These are phyloP conservation scores for Adansonia digitata DNA, from an alignment of 345 rosid species.

Conservation along the genomic window DNA sequence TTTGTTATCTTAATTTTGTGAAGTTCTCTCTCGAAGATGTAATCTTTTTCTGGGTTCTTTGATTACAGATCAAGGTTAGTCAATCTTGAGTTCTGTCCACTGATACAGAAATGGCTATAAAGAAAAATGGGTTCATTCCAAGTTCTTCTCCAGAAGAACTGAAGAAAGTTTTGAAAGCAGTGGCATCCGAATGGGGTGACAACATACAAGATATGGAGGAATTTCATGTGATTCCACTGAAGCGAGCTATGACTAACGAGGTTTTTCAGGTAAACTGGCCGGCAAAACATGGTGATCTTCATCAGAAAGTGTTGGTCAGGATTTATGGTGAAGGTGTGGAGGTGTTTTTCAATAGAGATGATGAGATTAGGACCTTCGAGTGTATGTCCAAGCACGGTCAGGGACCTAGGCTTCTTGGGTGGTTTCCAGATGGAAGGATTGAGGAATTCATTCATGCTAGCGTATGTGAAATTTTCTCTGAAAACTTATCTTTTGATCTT, in stretches of 20 bases:
- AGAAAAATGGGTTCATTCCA: constrained; percentile 37
- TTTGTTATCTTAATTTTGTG: background rate
- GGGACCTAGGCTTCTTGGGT: constrained; percentile 88
- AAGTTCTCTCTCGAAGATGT: background rate
- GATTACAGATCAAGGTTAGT: background rate
- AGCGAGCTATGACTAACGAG: constrained; percentile 92
- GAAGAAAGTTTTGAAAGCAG: constrained; percentile 44
- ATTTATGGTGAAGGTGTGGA: constrained; percentile 90
- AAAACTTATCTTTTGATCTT: background rate
- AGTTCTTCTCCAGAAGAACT: constrained; percentile 52
- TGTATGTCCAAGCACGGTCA: constrained; percentile 83
- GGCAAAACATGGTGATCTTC: constrained; percentile 30
- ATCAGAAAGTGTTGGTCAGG: constrained; percentile 60
- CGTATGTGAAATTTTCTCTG: constrained; percentile 30
- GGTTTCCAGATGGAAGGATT: constrained; percentile 71
- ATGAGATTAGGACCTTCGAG: constrained; percentile 78
- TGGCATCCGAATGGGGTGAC: constrained; percentile 73
- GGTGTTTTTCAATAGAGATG: constrained; percentile 67
- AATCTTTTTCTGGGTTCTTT: background rate
- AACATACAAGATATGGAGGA: constrained; percentile 47
- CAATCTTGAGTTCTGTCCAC: too few species aligned
- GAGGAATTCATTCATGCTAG: constrained; percentile 92
- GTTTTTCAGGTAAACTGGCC: constrained; percentile 89
- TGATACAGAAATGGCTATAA: constrained; percentile 36
- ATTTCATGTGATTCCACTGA: constrained; percentile 54